These are phyloP conservation scores for Trichoderma polysporum DNA, from an alignment of 2,329 filamentous ascomycete species.

Conservation along the genomic window DNA sequence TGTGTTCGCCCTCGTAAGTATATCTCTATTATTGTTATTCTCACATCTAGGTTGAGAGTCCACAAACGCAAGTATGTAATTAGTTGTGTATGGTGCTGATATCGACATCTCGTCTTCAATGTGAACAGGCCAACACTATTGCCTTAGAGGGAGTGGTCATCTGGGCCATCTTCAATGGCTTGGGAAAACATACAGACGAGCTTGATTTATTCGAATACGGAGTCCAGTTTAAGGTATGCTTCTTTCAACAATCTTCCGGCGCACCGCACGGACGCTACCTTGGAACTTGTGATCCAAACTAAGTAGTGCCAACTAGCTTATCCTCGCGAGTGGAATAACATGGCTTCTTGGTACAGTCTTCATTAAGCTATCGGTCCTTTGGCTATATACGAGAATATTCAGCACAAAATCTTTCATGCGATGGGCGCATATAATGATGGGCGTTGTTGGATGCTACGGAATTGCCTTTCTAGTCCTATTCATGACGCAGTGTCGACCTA, in stretches of 20 bases:
- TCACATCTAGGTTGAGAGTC: neutral
- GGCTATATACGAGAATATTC: conserved; percentile 34
- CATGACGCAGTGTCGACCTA: conserved; percentile 34
- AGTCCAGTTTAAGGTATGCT: neutral
- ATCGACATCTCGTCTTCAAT: conserved; percentile 1
- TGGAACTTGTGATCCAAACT: neutral
- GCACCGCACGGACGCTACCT: too few species aligned
- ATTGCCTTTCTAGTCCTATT: conserved; percentile 34
- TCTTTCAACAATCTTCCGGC: neutral
- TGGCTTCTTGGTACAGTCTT: conserved; percentile 32
- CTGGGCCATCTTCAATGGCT: conserved; percentile 29
- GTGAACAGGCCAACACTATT: conserved; percentile 10
- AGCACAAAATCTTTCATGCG: conserved; percentile 30
- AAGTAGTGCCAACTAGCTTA: conserved; percentile 23
- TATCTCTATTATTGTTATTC: neutral
- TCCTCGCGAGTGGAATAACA: conserved; percentile 30
- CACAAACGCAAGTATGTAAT: neutral
- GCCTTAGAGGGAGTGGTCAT: conserved; percentile 23
- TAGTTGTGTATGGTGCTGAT: neutral
- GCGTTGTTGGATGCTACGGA: conserved; percentile 27
- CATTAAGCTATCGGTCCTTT: conserved; percentile 35
- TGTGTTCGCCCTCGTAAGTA: conserved; percentile 28
- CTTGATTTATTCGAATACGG: neutral
- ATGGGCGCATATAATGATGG: conserved; percentile 29
- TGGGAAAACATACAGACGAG: conserved; percentile 25